Conservation (phyloP, 805 yeast species). For the Starmerella tilneyi region DNA sequence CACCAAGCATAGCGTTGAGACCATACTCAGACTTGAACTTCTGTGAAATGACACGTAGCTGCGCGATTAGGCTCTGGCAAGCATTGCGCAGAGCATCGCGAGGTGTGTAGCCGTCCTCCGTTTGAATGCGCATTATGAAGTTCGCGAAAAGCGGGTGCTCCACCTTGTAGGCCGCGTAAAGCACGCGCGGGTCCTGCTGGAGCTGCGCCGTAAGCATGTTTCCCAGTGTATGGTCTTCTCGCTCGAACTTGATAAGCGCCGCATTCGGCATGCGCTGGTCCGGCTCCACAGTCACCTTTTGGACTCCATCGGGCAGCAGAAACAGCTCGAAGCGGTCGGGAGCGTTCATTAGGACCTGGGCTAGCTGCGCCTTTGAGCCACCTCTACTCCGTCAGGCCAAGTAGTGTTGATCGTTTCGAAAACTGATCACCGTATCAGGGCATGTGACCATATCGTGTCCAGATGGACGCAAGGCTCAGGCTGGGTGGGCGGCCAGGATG, state of each 20-base stretch:
- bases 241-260: constrained; percentile 80
- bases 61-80: constrained; percentile 70
- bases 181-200: constrained; percentile 73
- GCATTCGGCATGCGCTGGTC: constrained; percentile 95
- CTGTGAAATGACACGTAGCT: constrained; percentile 59
- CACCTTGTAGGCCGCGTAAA: constrained; percentile 94
- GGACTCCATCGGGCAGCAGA: constrained; percentile 93
- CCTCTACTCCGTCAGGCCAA: background rate
- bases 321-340: constrained; percentile 98
- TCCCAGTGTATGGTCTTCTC: constrained; percentile 96
- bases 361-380: background rate
- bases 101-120: constrained; percentile 91
- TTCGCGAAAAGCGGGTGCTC: constrained; percentile 97
- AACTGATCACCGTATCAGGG: too few relatives aligned
- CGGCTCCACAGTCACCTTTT: constrained; percentile 82
- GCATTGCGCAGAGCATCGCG: constrained; percentile 84
- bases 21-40: constrained; percentile 91
- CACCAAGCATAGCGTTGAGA: constrained; percentile 49
- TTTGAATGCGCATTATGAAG: constrained; percentile 87
- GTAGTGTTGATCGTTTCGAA: too few relatives aligned
- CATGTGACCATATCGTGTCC: too few relatives aligned
- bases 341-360: constrained; percentile 64
- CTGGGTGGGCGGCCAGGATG: too few relatives aligned
- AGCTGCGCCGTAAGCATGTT: constrained; percentile 80
- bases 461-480: too few relatives aligned